Conservation (phyloP, 2,329 filamentous ascomycete species). For the Curvularia sp. region DNA sequence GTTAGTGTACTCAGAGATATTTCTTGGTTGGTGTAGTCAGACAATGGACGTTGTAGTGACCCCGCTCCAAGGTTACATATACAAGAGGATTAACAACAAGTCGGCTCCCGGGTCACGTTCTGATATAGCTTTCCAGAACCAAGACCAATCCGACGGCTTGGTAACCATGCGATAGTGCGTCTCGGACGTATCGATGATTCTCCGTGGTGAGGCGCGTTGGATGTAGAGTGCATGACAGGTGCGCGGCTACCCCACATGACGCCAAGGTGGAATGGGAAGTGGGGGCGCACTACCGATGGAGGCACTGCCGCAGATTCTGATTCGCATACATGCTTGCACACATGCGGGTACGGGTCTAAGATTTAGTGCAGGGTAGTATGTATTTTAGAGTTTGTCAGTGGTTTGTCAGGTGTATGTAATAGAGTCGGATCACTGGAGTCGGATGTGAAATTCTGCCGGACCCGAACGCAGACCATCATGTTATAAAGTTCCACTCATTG, state of each 20-base stretch:
- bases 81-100: neutral
- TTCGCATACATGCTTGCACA: constrained; percentile 13
- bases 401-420: constrained; percentile 23
- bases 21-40: neutral
- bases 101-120: neutral
- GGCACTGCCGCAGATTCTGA: constrained; percentile 11
- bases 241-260: constrained; percentile 36
- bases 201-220: neutral
- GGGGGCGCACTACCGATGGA: constrained; percentile 18
- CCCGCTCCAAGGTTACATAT: neutral
- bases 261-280: constrained; percentile 22
- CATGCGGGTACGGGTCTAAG: constrained; percentile 4
- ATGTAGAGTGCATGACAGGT: constrained; percentile 7
- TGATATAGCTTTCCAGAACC: constrained; percentile 7
- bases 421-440: constrained; percentile 1
- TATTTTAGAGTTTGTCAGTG: constrained; percentile 19
- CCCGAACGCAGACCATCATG: neutral
- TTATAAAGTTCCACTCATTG: neutral
- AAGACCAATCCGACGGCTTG: neutral
- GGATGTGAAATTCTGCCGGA: neutral
- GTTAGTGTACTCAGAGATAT: neutral
- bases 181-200: constrained; percentile 23
- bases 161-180: constrained; percentile 27
- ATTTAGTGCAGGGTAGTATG: neutral
- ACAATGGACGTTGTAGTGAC: neutral